A percentile compares a stretch with the other conserved stretches of the same genome.
These are phyloP conservation scores for Agarophyton chilense DNA, from an alignment of 23 red algal species.

Conservation along the genomic window DNA sequence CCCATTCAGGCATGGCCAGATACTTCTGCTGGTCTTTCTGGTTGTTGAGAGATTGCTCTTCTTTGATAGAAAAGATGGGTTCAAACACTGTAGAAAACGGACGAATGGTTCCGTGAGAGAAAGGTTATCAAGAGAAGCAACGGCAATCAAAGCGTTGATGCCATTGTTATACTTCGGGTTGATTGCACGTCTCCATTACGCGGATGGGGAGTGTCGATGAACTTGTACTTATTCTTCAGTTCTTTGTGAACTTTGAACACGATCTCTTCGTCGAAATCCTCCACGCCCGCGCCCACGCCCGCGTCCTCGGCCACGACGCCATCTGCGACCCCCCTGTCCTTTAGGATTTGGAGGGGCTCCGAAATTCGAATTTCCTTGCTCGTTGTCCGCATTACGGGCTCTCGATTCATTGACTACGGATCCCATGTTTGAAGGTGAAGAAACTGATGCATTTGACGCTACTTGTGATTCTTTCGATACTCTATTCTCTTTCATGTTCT, in stretches of 20 bases:
- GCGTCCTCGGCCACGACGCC: slow-evolving; percentile 10
- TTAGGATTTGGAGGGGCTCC: not conserved
- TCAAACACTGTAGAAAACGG: too few species aligned
- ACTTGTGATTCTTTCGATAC: not conserved
- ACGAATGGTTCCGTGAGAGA: not conserved
- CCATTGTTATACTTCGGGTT: not conserved
- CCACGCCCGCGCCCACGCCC: slow-evolving; percentile 32
- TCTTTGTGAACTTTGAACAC: not conserved
- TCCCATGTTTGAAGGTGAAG: not conserved
- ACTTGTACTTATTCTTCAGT: not conserved
- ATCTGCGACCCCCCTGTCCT: not conserved
- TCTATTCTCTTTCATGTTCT: not conserved
- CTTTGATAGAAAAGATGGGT: too few species aligned
- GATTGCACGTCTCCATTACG: not conserved
- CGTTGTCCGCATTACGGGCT: not conserved
- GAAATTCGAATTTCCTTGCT: not conserved
- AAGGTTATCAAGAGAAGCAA: too few species aligned
- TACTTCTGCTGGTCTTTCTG: too few species aligned
- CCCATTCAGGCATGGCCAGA: too few species aligned
- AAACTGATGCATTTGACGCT: not conserved
- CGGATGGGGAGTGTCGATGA: not conserved
- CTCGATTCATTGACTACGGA: not conserved
- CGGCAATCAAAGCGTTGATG: not conserved
- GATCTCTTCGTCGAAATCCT: slow-evolving; percentile 10
- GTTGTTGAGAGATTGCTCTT: too few species aligned